Percentiles rank a stretch among this genome's conserved stretches.
phyloP scores from a whole-genome alignment of 2,329 filamentous ascomycete species.

The Stromatinia cepivora region DNA sequence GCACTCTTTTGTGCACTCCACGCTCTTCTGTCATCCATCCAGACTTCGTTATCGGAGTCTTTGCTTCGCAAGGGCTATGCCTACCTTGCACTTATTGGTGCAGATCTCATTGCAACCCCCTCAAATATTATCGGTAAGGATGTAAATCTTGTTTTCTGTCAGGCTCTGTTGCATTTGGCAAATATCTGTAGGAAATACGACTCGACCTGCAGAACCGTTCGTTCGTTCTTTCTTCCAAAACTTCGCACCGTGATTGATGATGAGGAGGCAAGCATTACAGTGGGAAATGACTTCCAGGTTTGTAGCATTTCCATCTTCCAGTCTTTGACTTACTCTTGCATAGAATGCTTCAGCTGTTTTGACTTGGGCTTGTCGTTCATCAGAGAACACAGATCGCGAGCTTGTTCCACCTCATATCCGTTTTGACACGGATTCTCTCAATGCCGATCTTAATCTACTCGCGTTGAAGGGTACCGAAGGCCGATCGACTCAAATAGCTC shows the following conservation, averaged over 20 bases:
- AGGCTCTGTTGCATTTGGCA: constrained; percentile 34
- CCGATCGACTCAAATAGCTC: constrained; percentile 20
- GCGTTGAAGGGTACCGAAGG: constrained; percentile 23
- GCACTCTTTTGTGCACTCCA: constrained; percentile 32
- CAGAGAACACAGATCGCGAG: constrained; percentile 3
- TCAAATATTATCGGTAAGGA: constrained; percentile 27
- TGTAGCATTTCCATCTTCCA: constrained; percentile 5
- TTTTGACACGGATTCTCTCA: constrained; percentile 34
- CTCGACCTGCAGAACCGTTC: constrained; percentile 30
- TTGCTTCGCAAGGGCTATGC: constrained; percentile 39
- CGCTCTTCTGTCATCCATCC: constrained; percentile 32
- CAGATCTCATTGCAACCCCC: constrained; percentile 32
- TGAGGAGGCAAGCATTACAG: constrained; percentile 12
- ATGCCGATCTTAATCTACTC: constrained; percentile 33
- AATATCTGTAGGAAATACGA: constrained; percentile 32
- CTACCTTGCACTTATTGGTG: constrained; percentile 35
- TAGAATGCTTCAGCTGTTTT: constrained; percentile 32
- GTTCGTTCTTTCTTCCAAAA: constrained; percentile 33
- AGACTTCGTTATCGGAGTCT: constrained; percentile 27
- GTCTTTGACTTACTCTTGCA: constrained; percentile 23
- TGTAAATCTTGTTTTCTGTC: constrained; percentile 28
- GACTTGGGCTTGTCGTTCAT: constrained; percentile 29
- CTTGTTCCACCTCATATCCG: constrained; percentile 6
- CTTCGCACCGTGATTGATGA: constrained; percentile 26
- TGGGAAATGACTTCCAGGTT: constrained; percentile 38